phyloP scores from a whole-genome alignment of 2,329 filamentous ascomycete genomes.

The Polytolypa hystricis region DNA sequence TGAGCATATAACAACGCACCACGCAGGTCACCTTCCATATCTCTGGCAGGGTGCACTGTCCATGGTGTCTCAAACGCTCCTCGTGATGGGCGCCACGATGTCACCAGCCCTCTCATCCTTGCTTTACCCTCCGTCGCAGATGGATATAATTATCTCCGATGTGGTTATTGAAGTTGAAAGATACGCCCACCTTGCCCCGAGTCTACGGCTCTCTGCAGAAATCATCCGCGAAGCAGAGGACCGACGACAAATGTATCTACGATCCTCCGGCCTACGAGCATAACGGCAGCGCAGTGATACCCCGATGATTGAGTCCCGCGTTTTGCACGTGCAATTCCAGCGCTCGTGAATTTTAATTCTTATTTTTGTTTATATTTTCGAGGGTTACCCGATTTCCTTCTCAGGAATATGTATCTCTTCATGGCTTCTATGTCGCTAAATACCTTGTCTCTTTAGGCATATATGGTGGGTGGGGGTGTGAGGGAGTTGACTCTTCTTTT shows the following conservation, averaged over 20 bases:
- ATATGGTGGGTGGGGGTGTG: no score
- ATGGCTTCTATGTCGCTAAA: no score
- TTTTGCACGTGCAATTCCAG: no score
- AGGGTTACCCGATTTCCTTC: no score
- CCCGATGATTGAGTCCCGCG: no score
- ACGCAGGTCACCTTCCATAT: slow-evolving; percentile 74
- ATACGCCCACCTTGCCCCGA: slow-evolving; percentile 65
- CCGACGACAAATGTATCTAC: slow-evolving; percentile 44
- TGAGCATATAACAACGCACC: slow-evolving; percentile 67
- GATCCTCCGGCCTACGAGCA: slow-evolving; percentile 12
- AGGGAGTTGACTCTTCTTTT: no score
- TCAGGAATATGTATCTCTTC: no score
- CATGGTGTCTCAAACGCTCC: slow-evolving; percentile 68
- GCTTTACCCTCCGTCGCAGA: slow-evolving; percentile 43
- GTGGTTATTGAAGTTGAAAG: slow-evolving; percentile 66
- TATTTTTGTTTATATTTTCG: no score
- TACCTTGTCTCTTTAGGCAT: no score
- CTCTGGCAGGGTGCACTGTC: slow-evolving; percentile 76
- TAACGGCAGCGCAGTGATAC: neutral
- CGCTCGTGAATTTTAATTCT: no score
- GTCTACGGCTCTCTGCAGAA: slow-evolving; percentile 62
- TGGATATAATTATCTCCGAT: slow-evolving; percentile 67
- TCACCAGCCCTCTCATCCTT: slow-evolving; percentile 60
- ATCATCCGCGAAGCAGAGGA: slow-evolving; percentile 71
- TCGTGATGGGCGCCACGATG: slow-evolving; percentile 79